Evolutionary conservation across 371 early-diverging fungal species (phyloP), one percentile per base, ranked within the genome.

Genomic region (Capniomyces stellatus): DNA sequence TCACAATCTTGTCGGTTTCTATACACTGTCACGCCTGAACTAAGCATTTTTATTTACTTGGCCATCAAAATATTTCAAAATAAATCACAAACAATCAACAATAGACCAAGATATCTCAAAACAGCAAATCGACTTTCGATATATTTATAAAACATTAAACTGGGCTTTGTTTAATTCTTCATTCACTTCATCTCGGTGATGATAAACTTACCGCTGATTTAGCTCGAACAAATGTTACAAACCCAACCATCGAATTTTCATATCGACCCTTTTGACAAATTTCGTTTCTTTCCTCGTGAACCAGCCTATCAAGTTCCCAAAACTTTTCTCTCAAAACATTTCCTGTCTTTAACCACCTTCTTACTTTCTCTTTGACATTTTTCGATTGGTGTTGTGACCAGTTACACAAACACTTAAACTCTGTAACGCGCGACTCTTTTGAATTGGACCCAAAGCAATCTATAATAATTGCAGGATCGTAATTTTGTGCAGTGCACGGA

Each of bases 201-300:
- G n/a, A 35, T 10, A 35, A 10, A 35, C 6, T 35, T 35, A 35
- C 35, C 12, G 79, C 81, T 39, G 78, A 67, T 50, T 81, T 58
- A 24, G 77, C 69, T 29, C 75, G 75, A 54, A 75, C 78, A 70
- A 87, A 86, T 0, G 87, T 85, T 15, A 86, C 83, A 69, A 86
- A 84, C 0, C 81, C 87, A 8, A 67, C 67, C 0, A 62, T 57
- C 1, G 67, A 66, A 35, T 59, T 51, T 28, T 58, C 49, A 30
- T 67, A 61, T 27, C 53, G 35, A 8, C 48, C 54, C 8, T 66
- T 60, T 35, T 63, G 13, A 35, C 29, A 15, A 13, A 51, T 51
- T 51, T 51, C 35, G 21, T 51, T 6, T 12, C 51, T 3, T 31
- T 51, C 51, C 35, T 51, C 39, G 18, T 19, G 12, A 21, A 51